These are phyloP conservation scores for Neurospora pannonica DNA, from an alignment of 495 filamentous ascomycete species.

Conservation along the genomic window DNA sequence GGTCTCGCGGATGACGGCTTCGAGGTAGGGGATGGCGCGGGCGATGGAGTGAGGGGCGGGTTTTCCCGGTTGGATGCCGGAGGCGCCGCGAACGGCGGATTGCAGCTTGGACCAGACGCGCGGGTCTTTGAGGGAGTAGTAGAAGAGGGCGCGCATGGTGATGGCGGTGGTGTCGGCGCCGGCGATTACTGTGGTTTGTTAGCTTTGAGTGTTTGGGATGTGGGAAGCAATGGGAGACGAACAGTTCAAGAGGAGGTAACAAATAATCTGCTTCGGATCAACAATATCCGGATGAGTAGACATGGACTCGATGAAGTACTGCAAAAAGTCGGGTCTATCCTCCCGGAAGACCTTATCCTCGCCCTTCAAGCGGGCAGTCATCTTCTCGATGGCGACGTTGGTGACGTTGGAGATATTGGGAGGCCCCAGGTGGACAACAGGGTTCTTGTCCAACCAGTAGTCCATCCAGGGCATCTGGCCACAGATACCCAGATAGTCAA, in stretches of 20 bases:
- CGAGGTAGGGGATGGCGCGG: conserved; percentile 42
- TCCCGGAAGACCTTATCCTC: conserved; percentile 10
- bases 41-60: conserved; percentile 13
- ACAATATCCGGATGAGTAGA: conserved; percentile 18
- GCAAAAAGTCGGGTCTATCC: conserved; percentile 16
- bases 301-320: conserved; percentile 23
- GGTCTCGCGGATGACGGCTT: conserved; percentile 51
- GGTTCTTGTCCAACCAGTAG: conserved; percentile 22
- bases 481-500: conserved; percentile 16
- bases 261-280: conserved; percentile 12
- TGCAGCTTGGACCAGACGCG: conserved; percentile 17
- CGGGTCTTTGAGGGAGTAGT: conserved; percentile 26
- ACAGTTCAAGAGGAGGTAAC: conserved; percentile 25
- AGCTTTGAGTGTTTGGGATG: too few species aligned
- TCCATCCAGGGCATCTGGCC: conserved; percentile 25
- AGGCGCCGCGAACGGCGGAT: conserved; percentile 11
- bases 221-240: too few species aligned
- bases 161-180: conserved; percentile 37
- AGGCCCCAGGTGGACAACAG: conserved; percentile 11
- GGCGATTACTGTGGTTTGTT: conserved; percentile 24
- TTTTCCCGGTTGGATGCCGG: conserved; percentile 1
- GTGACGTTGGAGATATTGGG: conserved; percentile 15
- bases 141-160: conserved; percentile 24
- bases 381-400: conserved; percentile 11
- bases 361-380: conserved; percentile 14